A percentile compares a stretch with the other conserved stretches of the same genome.
These are phyloP conservation scores for Aspergillus nomiae DNA, from an alignment of 2,329 filamentous ascomycete species.

Conservation along the genomic window DNA sequence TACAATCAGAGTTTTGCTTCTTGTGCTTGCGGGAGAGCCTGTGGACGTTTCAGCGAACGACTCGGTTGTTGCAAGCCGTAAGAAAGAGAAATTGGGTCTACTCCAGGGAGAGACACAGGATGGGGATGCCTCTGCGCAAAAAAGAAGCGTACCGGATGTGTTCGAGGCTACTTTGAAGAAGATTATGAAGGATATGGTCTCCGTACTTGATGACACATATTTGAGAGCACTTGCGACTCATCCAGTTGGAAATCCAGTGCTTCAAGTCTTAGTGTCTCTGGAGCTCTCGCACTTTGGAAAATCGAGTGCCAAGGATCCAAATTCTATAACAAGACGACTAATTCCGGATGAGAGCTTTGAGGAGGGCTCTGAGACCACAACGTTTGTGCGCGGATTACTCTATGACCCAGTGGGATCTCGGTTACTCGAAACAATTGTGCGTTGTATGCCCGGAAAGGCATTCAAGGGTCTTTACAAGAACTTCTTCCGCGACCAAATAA, in stretches of 20 bases:
- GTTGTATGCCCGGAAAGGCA: conserved; percentile 77
- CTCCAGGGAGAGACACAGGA: conserved; percentile 53
- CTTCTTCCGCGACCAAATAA: conserved; percentile 77
- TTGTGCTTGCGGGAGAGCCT: conserved; percentile 82
- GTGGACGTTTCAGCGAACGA: conserved; percentile 69
- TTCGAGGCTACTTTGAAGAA: conserved; percentile 78
- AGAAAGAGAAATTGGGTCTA: conserved; percentile 79
- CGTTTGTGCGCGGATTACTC: conserved; percentile 81
- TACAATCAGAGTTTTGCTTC: conserved; percentile 78
- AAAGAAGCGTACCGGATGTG: conserved; percentile 68
- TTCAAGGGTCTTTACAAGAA: conserved; percentile 87
- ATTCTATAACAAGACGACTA: conserved; percentile 72
- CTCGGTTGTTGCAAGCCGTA: conserved; percentile 84
- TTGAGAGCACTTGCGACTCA: conserved; percentile 84
- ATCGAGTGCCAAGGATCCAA: conserved; percentile 63
- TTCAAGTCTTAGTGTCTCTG: conserved; percentile 87
- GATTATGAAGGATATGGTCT: conserved; percentile 75
- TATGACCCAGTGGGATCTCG: conserved; percentile 91
- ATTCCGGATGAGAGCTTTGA: conserved; percentile 77
- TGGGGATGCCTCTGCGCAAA: conserved; percentile 52
- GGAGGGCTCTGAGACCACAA: conserved; percentile 71
- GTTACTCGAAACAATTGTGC: conserved; percentile 82
- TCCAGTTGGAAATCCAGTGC: conserved; percentile 84
- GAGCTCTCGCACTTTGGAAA: conserved; percentile 77
- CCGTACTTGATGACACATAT: conserved; percentile 74